phyloP scores from a whole-genome alignment of 306 rosid species.

The Alnus glutinosa region DNA sequence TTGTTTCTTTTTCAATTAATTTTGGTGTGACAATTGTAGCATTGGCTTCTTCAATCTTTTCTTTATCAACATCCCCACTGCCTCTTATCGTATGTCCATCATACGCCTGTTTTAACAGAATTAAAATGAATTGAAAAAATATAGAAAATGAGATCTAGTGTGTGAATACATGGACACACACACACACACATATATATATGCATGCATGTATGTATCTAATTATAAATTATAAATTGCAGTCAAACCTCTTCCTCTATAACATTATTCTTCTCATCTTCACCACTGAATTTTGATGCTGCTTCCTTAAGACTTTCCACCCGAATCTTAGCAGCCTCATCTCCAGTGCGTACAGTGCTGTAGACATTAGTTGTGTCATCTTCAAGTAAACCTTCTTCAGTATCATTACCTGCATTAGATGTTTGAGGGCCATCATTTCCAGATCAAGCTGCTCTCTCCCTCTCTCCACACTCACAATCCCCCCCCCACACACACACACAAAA shows the following conservation, averaged over 20 bases:
- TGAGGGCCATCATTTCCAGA: slow-evolving; percentile 18
- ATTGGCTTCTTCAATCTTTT: slow-evolving; percentile 19
- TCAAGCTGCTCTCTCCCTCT: neutral
- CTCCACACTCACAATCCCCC: neutral
- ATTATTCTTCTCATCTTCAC: slow-evolving; percentile 13
- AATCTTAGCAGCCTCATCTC: slow-evolving; percentile 14
- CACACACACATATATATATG: neutral
- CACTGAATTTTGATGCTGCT: slow-evolving; percentile 20
- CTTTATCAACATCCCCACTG: slow-evolving; percentile 18
- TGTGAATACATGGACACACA: neutral
- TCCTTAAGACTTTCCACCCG: slow-evolving; percentile 23
- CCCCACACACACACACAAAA: neutral
- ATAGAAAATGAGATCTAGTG: slow-evolving; percentile 5
- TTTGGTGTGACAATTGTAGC: slow-evolving; percentile 13
- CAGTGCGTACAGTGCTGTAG: neutral
- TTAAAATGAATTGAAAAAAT: neutral
- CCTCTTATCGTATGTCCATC: slow-evolving; percentile 16
- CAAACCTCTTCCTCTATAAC: slow-evolving; percentile 29
- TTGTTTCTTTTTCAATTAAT: slow-evolving; percentile 25
- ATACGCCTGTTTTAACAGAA: slow-evolving; percentile 27
- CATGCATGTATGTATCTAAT: slow-evolving; percentile 1
- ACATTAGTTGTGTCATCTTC: slow-evolving; percentile 19
- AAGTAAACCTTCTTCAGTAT: slow-evolving; percentile 19
- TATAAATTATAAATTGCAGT: neutral
- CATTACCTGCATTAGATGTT: slow-evolving; percentile 18